Conservation (phyloP, 192 early-diverging fungal genomes). For the Coemansia pectinata region DNA sequence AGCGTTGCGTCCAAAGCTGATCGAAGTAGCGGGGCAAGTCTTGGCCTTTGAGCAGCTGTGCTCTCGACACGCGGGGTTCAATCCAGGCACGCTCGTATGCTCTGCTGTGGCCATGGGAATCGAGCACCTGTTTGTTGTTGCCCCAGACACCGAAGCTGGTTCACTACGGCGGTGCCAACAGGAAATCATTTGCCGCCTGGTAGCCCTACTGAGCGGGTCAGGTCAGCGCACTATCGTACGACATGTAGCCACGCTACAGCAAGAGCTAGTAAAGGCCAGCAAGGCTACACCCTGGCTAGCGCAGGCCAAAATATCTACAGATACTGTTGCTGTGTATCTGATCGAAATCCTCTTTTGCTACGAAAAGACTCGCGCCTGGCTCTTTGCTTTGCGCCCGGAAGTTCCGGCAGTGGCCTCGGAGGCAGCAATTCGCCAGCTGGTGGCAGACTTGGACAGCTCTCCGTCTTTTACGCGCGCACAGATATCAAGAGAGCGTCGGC, state of each 20-base stretch:
- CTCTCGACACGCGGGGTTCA: constrained; percentile 13
- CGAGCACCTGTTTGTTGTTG: constrained; percentile 14
- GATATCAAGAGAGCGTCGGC: constrained; percentile 5
- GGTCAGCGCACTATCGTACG: constrained; percentile 8
- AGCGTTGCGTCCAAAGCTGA: background rate
- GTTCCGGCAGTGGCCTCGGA: background rate
- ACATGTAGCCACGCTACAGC: background rate
- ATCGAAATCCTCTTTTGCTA: constrained; percentile 28
- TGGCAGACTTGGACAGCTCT: constrained; percentile 11
- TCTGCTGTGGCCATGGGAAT: constrained; percentile 19
- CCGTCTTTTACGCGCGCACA: constrained; percentile 30
- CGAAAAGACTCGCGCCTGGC: constrained; percentile 16
- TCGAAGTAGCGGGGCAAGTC: constrained; percentile 7
- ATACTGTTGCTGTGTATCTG: constrained; percentile 13
- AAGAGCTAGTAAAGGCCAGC: constrained; percentile 17
- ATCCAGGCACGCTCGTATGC: constrained; percentile 19
- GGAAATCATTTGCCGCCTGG: constrained; percentile 17
- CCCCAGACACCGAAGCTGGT: background rate
- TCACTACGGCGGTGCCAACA: constrained; percentile 16
- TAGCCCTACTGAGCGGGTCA: constrained; percentile 15
- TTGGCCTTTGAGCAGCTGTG: constrained; percentile 20
- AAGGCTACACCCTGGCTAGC: constrained; percentile 30
- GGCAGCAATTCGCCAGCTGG: background rate
- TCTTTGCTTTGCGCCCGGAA: constrained; percentile 10
- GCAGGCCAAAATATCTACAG: background rate